These are phyloP conservation scores for Solanum chiquidenum DNA, from an alignment of 257 asterid species.

Conservation along the genomic window DNA sequence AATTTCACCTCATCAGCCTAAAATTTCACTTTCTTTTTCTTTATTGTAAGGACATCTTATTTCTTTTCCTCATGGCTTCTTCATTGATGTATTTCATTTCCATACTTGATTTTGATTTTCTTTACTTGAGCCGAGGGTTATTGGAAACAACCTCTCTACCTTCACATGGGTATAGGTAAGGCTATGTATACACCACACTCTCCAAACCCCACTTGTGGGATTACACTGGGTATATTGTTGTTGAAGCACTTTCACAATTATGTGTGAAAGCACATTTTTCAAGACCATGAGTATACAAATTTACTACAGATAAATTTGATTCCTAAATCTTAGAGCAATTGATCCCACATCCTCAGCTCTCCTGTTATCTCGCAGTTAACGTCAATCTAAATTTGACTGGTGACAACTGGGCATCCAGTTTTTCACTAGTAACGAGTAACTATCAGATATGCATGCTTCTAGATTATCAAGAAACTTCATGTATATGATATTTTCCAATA, in stretches of 20 bases:
- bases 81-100: not conserved
- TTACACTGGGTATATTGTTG: not conserved
- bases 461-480: not conserved
- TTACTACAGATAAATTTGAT: not conserved
- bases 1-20: not conserved
- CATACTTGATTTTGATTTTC: not conserved
- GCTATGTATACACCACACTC: not conserved
- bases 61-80: not conserved
- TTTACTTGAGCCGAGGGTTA: not conserved
- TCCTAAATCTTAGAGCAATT: not conserved
- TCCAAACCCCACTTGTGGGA: not conserved
- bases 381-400: not conserved
- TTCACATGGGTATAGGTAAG: not conserved
- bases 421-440: not conserved
- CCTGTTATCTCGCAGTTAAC: not conserved
- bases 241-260: not conserved
- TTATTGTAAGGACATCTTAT: not conserved
- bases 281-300: not conserved
- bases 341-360: not conserved
- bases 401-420: not conserved
- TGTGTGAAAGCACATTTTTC: not conserved
- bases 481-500: not conserved
- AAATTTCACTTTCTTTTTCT: not conserved
- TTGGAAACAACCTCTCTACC: not conserved
- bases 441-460: not conserved